Base-by-base conservation (phyloP, 139 green algal species). In the Coccomyxa sp. region DNA sequence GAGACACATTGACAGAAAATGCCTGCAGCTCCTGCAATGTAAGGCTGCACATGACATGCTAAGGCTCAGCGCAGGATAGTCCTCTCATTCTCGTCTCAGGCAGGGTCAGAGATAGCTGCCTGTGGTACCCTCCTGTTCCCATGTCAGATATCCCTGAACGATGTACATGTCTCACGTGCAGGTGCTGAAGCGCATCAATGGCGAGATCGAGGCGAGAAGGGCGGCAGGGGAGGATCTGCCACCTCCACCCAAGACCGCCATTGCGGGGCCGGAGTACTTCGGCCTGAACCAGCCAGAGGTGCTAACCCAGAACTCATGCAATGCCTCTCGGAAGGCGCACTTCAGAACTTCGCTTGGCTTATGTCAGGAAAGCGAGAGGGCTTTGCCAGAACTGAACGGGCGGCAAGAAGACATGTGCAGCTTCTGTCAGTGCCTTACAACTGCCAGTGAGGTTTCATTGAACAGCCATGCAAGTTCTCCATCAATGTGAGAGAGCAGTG, bases 231-330 rank as follows among this genome's bases (percentile, higher is more conserved):
- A 97, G 85, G 78, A 92, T 40, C 85, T 98, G 78, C 93, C 94
- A 0, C 92, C 93, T 27, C 90, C 94, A 0, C 94, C 94, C 50
- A 95, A 94, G 85, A 98, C 94, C 31, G 94, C 94, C 75, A 97
- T 98, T 40, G 93, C 94, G 0, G 94, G 94, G 0, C 92, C 94
- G n/a, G 94, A 97, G 79, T 98, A 97, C 87, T 98, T 98, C 90
- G 94, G 94, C 9, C 82, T 98, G 50, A 96, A 95, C 80, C 88
- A 96, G 84, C 80, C 80, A 4, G 89, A 93, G 68, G 86, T 89
- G 75, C 12, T 40, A 64, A n/a, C n/a, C n/a, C n/a, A n/a, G n/a
- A n/a, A n/a, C n/a, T n/a, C n/a, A n/a, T n/a, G n/a, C n/a, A n/a
- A n/a, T n/a, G n/a, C n/a, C n/a, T n/a, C n/a, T n/a, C n/a, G n/a